Percentiles rank a stretch among this genome's conserved stretches.
Conservation (phyloP, 768 basidiomycete species). For the Auricularia cornea region DNA sequence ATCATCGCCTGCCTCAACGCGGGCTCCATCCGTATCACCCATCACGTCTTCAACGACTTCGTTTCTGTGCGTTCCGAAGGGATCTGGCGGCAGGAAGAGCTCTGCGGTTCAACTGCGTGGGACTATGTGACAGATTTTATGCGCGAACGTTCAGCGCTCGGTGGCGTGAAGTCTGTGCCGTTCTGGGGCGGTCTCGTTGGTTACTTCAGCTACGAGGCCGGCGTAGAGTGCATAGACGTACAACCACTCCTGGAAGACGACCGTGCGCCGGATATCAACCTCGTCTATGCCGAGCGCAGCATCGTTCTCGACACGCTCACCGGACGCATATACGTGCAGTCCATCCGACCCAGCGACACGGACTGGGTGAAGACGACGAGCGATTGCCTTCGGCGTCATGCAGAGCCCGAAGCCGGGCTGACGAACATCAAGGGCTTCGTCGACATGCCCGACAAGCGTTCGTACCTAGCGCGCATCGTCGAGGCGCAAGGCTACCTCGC, state of each 20-base stretch:
- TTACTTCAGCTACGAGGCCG: conserved; percentile 72
- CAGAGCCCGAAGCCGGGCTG: not conserved
- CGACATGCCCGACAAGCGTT: conserved; percentile 1
- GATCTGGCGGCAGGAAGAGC: conserved; percentile 28
- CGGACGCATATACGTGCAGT: conserved; percentile 52
- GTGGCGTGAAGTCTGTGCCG: conserved; percentile 47
- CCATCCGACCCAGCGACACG: conserved; percentile 48
- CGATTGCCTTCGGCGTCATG: conserved; percentile 15
- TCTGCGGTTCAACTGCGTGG: conserved; percentile 56
- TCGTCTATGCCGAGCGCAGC: conserved; percentile 73
- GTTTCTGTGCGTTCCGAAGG: conserved; percentile 38
- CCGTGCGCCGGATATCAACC: conserved; percentile 52
- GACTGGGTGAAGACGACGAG: conserved; percentile 46
- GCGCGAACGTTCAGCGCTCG: conserved; percentile 34
- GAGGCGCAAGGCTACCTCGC: conserved; percentile 65
- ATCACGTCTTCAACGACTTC: conserved; percentile 41
- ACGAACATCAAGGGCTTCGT: not conserved
- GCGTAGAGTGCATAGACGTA: conserved; percentile 47
- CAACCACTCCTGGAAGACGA: conserved; percentile 31
- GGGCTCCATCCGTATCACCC: conserved; percentile 48
- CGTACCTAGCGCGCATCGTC: conserved; percentile 62
- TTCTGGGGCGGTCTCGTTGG: conserved; percentile 85
- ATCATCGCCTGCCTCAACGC: conserved; percentile 57
- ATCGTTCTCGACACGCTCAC: conserved; percentile 54
- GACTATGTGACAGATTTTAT: conserved; percentile 68